These are phyloP conservation scores for Neohortaea acidophila DNA, from an alignment of 495 filamentous ascomycete species.

Conservation along the genomic window DNA sequence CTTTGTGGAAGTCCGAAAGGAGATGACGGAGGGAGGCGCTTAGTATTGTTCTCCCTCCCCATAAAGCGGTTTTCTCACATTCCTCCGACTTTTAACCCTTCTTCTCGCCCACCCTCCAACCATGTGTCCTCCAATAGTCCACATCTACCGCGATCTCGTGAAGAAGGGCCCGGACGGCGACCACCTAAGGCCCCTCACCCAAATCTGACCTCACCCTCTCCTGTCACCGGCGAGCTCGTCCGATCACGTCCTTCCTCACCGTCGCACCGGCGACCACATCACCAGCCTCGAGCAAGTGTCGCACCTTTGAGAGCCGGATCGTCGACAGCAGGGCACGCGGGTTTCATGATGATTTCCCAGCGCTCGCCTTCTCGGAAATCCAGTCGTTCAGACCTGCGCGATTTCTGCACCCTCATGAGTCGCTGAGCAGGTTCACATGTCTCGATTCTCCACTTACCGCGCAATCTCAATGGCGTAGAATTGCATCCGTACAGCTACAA, in stretches of 20 bases:
- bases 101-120: background rate
- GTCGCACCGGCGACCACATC: too few species aligned
- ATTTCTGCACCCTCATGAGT: conserved; percentile 41
- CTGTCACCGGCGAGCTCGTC: too few species aligned
- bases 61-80: background rate
- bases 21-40: background rate
- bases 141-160: conserved; percentile 3
- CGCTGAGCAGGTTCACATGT: conserved; percentile 4
- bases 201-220: too few species aligned
- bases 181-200: too few species aligned
- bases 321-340: too few species aligned
- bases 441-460: conserved; percentile 36
- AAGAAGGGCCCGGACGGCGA: too few species aligned
- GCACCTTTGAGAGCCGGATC: too few species aligned
- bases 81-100: background rate
- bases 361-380: conserved; percentile 67
- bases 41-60: conserved; percentile 12
- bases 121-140: conserved; percentile 8
- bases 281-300: too few species aligned
- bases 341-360: conserved; percentile 20
- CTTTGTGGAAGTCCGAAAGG: conserved; percentile 8
- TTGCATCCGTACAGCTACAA: conserved; percentile 71
- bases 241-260: too few species aligned
- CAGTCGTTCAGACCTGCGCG: conserved; percentile 83
- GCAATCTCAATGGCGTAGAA: conserved; percentile 97